Evolutionary conservation across 2,329 filamentous ascomycete genomes (phyloP), one percentile per base, ranked within the genome.

Genomic region (Aspergillus sp.): DNA sequence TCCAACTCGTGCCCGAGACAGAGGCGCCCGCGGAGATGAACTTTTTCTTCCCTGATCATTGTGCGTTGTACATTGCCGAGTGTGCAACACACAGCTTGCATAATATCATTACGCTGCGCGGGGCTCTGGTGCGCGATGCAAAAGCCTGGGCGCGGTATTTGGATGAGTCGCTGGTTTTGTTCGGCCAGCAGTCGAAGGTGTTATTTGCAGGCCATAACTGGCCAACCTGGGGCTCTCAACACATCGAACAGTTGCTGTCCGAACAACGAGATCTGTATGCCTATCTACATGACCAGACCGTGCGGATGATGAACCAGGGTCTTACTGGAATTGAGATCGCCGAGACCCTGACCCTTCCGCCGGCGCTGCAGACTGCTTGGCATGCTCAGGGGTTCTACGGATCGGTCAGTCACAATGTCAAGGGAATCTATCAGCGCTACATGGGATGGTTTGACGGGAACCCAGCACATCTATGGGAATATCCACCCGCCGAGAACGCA

Each of bases 11-110:
- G 0, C 77, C 78, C 1, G 76, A 69, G 1, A 79, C 78, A 0
- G 79, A 81, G 61, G 79, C 79, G 1, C 79, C 78, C 0, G 67
- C 77, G 0, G 79, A 81, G 64, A 70, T 81, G 61, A 78, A 78
- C 59, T 70, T 81, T 47, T 72, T 74, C 54, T 76, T 81, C 43
- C 78, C 78, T 3, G 61, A 76, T 7, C 66, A 72, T 38, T 63
- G 63, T 6, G 76, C 79, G 1, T 64, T 81, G 0, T 78, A 69
- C 57, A 70, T 77, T 9, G 69, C 78, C 0, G 79, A 81, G 62
- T 71, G 66, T 30, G 74, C 76, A 3, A 80, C 76, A 1, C 73
- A 80, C 56, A 70, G 64, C 13, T 62, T 80, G 59, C 78, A 81
- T 63, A 81, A 80, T 60, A 75, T 81, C 59, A 61, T 74, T 5